Evolutionary conservation across 2,329 filamentous ascomycete species (phyloP).

Genomic region (Anthostomella pinea): DNA sequence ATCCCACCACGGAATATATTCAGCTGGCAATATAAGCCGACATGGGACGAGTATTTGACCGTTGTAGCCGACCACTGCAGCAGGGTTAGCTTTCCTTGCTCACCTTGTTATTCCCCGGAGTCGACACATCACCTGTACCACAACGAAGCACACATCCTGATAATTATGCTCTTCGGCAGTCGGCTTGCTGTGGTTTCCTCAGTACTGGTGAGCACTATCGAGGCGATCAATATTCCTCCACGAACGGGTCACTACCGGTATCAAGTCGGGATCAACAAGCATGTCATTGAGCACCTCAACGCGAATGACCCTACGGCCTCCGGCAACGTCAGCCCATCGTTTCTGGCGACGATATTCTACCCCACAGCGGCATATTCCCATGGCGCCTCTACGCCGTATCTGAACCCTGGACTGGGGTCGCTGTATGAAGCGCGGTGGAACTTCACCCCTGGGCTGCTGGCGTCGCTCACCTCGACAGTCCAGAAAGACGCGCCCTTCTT

Average conservation of each 20-base stretch:
- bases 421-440: slow-evolving; percentile 6
- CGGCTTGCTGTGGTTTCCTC: too few relatives aligned
- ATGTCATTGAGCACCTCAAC: slow-evolving; percentile 4
- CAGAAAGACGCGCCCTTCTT: slow-evolving; percentile 9
- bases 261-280: slow-evolving; percentile 9
- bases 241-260: slow-evolving; percentile 6
- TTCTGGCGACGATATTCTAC: slow-evolving; percentile 12
- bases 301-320: slow-evolving; percentile 8
- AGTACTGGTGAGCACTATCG: neutral
- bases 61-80: too few relatives aligned
- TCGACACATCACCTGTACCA: too few relatives aligned
- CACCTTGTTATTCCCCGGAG: too few relatives aligned
- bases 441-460: slow-evolving; percentile 1
- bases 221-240: slow-evolving; percentile 1
- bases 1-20: too few relatives aligned
- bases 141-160: too few relatives aligned
- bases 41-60: too few relatives aligned
- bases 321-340: slow-evolving; percentile 6
- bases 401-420: slow-evolving; percentile 1
- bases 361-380: slow-evolving; percentile 3
- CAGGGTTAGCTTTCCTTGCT: too few relatives aligned
- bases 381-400: slow-evolving; percentile 1
- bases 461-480: slow-evolving; percentile 3
- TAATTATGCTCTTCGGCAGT: too few relatives aligned
- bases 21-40: too few relatives aligned